Evolutionary conservation across 768 basidiomycete genomes (phyloP).

Genomic region (Lactifluus piperatus): DNA sequence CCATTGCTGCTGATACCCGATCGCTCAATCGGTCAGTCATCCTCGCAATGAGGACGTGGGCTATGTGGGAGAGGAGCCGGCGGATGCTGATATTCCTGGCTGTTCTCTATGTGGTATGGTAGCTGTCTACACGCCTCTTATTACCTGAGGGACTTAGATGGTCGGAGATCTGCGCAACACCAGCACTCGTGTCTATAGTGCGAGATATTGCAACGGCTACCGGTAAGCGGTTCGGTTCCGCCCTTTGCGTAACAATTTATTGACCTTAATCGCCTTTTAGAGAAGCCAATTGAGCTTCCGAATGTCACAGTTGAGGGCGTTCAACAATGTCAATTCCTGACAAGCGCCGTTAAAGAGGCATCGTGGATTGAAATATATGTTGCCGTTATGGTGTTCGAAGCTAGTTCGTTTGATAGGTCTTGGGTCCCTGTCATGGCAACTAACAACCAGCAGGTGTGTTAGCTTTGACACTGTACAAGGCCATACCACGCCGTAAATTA

Average conservation of each 20-base stretch:
- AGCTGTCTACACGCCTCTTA: background rate
- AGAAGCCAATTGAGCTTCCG: background rate
- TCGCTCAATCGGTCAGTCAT: slow-evolving; percentile 17
- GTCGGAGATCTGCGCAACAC: background rate
- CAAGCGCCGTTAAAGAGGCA: background rate
- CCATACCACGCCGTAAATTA: background rate
- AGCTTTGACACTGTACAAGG: slow-evolving; percentile 10
- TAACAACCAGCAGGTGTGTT: background rate
- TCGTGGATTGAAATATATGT: slow-evolving; percentile 3
- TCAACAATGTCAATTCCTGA: background rate
- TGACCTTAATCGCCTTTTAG: background rate
- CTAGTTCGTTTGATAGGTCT: background rate
- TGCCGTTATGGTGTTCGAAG: slow-evolving; percentile 4
- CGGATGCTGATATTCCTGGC: slow-evolving; percentile 4
- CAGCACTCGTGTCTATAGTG: background rate
- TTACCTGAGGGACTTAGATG: background rate
- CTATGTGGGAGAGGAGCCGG: slow-evolving; percentile 23
- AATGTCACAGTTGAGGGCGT: background rate
- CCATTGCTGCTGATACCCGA: background rate
- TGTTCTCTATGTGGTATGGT: background rate
- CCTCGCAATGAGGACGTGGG: slow-evolving; percentile 25
- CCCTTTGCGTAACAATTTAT: background rate
- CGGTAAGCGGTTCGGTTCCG: background rate
- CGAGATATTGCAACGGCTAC: background rate
- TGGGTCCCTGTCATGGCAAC: background rate